These are phyloP conservation scores for Straminergon stramineum DNA, from an alignment of 225 moss, liverwort and hornwort species.

Conservation along the genomic window DNA sequence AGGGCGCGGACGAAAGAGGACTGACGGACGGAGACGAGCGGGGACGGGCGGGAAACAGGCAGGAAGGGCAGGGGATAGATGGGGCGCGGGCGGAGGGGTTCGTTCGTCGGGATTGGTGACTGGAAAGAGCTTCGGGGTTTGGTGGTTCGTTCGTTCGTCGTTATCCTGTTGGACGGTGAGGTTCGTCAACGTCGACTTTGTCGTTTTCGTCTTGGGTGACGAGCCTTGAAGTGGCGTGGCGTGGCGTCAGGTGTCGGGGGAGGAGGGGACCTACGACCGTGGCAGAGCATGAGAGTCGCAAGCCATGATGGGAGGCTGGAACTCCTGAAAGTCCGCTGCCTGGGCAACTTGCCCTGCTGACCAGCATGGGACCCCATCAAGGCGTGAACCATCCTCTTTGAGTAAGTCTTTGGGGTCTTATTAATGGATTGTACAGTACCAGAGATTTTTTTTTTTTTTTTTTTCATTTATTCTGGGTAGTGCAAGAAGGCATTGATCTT, in stretches of 20 bases:
- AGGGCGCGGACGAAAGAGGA: neutral
- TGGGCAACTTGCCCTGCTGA: neutral
- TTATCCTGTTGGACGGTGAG: neutral
- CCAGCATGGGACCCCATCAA: neutral
- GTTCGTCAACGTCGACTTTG: neutral
- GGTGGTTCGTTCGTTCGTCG: neutral
- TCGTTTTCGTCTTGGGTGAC: neutral
- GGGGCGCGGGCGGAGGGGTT: neutral
- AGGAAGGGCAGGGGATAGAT: too few species aligned
- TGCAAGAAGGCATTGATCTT: neutral
- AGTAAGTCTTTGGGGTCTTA: neutral
- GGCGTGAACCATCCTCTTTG: neutral
- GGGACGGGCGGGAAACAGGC: neutral
- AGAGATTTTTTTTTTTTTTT: neutral
- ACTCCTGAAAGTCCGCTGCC: neutral
- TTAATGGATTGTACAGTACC: neutral
- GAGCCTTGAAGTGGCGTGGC: constrained; percentile 8
- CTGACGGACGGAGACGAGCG: neutral
- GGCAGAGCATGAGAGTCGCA: neutral
- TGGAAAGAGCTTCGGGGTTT: neutral
- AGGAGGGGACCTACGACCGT: neutral
- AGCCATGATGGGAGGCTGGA: neutral
- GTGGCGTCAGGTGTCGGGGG: neutral
- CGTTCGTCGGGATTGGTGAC: neutral
- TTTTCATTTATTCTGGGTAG: neutral